phyloP scores from a whole-genome alignment of 352 stramenopile species.

The Globisporangium rhizosaccharum region DNA sequence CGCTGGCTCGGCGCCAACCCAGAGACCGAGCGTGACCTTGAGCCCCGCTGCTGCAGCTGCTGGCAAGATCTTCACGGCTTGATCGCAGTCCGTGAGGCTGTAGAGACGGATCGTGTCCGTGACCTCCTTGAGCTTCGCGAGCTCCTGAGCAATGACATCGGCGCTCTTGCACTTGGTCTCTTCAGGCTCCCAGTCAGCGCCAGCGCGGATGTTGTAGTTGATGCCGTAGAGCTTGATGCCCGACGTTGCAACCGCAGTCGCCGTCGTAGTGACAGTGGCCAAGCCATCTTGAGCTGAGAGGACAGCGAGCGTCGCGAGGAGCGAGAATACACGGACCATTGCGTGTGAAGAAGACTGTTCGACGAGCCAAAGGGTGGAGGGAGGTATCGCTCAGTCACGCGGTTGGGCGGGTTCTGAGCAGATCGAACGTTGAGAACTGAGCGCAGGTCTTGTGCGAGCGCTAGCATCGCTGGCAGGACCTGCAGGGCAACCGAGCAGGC shows the following conservation, averaged over 20 bases:
- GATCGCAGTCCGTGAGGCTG: slow-evolving; percentile 55
- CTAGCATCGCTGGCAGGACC: too few species aligned
- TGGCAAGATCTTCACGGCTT: slow-evolving; percentile 33
- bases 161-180: slow-evolving; percentile 50
- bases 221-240: slow-evolving; percentile 44
- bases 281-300: background rate
- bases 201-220: slow-evolving; percentile 72
- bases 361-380: background rate
- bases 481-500: too few species aligned
- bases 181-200: slow-evolving; percentile 41
- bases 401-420: background rate
- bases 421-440: slow-evolving; percentile 1
- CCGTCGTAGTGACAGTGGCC: slow-evolving; percentile 1
- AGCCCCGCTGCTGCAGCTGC: slow-evolving; percentile 39
- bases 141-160: slow-evolving; percentile 38
- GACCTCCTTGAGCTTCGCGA: slow-evolving; percentile 33
- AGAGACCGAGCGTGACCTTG: slow-evolving; percentile 55
- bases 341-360: background rate
- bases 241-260: background rate
- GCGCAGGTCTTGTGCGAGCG: background rate
- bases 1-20: slow-evolving; percentile 33
- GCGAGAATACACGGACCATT: background rate
- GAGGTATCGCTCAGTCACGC: background rate
- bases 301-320: background rate
- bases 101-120: slow-evolving; percentile 38